Evolutionary conservation across 2,329 filamentous ascomycete species (phyloP).

Genomic region (Magnaporthiopsis poae): DNA sequence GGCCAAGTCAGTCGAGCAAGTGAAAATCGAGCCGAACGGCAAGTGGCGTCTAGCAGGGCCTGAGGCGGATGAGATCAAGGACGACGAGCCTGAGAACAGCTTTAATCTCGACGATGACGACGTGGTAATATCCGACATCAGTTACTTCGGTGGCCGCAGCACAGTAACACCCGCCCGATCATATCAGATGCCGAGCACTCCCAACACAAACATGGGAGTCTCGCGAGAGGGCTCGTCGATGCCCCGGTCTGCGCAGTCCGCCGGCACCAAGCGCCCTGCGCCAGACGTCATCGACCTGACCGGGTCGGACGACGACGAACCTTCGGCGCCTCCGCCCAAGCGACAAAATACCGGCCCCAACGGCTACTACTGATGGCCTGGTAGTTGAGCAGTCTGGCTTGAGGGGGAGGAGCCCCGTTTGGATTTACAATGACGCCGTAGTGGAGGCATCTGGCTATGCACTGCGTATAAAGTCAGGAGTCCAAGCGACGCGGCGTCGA

Average conservation of each 20-base stretch:
- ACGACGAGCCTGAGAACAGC: slow-evolving; percentile 17
- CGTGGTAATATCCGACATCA: slow-evolving; percentile 39
- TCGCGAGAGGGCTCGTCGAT: slow-evolving; percentile 29
- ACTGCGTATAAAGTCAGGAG: not conserved
- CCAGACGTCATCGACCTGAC: slow-evolving; percentile 52
- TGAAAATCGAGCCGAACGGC: slow-evolving; percentile 81
- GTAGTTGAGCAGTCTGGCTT: not conserved
- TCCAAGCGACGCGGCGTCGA: not conserved
- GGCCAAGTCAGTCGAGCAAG: slow-evolving; percentile 62
- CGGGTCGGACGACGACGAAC: slow-evolving; percentile 44
- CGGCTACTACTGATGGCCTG: slow-evolving; percentile 6
- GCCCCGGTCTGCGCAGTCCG: slow-evolving; percentile 21
- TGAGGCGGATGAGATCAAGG: slow-evolving; percentile 22
- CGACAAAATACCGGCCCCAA: slow-evolving; percentile 26
- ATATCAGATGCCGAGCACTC: slow-evolving; percentile 12
- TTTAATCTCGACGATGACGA: slow-evolving; percentile 33
- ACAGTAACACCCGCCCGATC: slow-evolving; percentile 27
- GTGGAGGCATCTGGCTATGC: not conserved
- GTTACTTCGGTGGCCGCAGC: slow-evolving; percentile 23
- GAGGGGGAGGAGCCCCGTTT: not conserved
- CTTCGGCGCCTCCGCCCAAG: slow-evolving; percentile 36
- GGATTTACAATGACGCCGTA: not conserved
- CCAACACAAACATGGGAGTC: slow-evolving; percentile 20
- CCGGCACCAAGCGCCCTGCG: slow-evolving; percentile 37
- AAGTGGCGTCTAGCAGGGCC: slow-evolving; percentile 50